phyloP scores from a whole-genome alignment of 345 rosid genomes.

The Lagerstroemia speciosa region DNA sequence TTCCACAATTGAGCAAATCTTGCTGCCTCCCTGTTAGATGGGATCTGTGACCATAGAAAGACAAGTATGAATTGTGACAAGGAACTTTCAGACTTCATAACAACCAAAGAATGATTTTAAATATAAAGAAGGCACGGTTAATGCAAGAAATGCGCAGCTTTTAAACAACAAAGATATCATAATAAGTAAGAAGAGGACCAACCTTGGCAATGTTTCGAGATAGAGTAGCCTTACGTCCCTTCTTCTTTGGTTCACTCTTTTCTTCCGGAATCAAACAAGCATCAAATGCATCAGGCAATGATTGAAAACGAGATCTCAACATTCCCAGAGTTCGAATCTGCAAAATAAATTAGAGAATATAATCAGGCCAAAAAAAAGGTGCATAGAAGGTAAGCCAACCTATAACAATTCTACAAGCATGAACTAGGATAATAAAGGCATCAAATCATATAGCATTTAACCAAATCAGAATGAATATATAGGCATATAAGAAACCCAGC shows the following conservation, averaged over 20 bases:
- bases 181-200: conserved; percentile 4
- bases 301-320: conserved; percentile 91
- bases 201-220: conserved; percentile 55
- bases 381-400: neutral
- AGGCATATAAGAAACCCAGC: neutral
- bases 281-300: conserved; percentile 90
- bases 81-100: neutral
- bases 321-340: conserved; percentile 97
- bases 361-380: neutral
- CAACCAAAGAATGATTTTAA: neutral
- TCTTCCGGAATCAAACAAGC: conserved; percentile 70
- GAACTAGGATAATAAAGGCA: neutral
- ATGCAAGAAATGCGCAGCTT: neutral
- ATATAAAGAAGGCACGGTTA: neutral
- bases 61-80: neutral
- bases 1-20: conserved; percentile 99
- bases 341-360: neutral
- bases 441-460: neutral
- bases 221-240: conserved; percentile 58
- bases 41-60: conserved; percentile 31
- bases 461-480: neutral
- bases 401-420: neutral
- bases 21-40: conserved; percentile 63
- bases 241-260: conserved; percentile 51
- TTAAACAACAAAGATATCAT: neutral